Base-by-base conservation (phyloP, 1,284 basidiomycete species). In the Anthracocystis panici-leucophaei region DNA sequence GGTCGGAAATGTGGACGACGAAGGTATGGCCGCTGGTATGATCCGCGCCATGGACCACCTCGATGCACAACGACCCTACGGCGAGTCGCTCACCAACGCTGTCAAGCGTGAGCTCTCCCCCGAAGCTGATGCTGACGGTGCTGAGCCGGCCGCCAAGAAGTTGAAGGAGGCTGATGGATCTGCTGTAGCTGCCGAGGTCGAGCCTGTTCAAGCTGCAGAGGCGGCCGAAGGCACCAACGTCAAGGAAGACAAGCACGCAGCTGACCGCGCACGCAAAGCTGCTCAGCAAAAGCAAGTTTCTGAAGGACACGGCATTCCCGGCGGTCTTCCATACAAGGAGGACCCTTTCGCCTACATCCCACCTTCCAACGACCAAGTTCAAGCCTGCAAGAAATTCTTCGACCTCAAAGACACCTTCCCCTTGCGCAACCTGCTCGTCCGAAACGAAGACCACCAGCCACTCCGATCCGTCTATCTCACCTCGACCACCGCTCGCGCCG, bases 381-480 rank as follows among this genome's bases (percentile, higher is more conserved):
- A 65, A 53, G 60, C 66, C 18, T 70, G 50, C 82, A 93, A 93
- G 60, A 87, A 91, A 41, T 92, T 91, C 79, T 91, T 97, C 65
- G 88, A 91, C 65, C 89, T 98, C 65, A 89, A 87, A 29, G 79
- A 90, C n/a, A 86, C 87, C 50, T 98, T 95, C 86, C 93, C 93
- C 8, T 88, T 89, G 18, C 87, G 87, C 59, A 94, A 92, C 84
- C 88, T 92, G 56, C 93, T 93, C 64, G 94, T 97, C 16, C 91
- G 97, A 68, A 97, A 96, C 85, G 91, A 92, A 1, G 89, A 88
- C 31, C 93, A 93, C 40, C 91, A 92, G 29, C 87, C 88, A 18
- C 88, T 92, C 23, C 91, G 95, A 45, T 92, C 93, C 8, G 88
- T 98, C 55, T 98, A 98, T 88, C 88, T 98, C 72, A 92, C 92